Conservation (phyloP, 129 eudicot species). For the Smallanthus sonchifolius region DNA sequence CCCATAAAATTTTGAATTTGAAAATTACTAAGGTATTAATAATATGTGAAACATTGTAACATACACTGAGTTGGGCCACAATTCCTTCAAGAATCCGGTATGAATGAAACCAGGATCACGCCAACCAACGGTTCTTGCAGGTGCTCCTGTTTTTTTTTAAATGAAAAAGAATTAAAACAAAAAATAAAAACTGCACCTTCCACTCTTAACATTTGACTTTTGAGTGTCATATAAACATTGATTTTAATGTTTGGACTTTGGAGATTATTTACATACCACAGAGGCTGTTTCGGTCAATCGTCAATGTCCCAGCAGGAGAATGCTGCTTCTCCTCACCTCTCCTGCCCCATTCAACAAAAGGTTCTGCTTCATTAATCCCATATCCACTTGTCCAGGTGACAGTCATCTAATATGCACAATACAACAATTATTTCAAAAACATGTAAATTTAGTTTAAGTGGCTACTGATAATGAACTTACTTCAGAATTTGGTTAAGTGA, state of each 20-base stretch:
- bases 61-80: constrained; percentile 71
- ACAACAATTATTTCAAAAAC: not conserved
- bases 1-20: not conserved
- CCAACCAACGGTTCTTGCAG: constrained; percentile 86
- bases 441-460: not conserved
- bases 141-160: constrained; percentile 51
- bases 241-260: not conserved
- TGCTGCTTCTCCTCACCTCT: constrained; percentile 39
- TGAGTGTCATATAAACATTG: constrained; percentile 9
- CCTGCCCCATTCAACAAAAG: constrained; percentile 73
- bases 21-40: not conserved
- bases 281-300: constrained; percentile 57
- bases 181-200: not conserved
- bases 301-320: constrained; percentile 64
- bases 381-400: constrained; percentile 95
- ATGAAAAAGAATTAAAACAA: not conserved
- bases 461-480: constrained; percentile 41
- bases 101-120: constrained; percentile 85
- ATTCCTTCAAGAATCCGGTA: constrained; percentile 58
- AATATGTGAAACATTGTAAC: constrained; percentile 9
- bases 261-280: constrained; percentile 50
- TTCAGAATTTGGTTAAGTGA: constrained; percentile 31
- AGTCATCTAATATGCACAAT: constrained; percentile 51
- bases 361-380: constrained; percentile 55
- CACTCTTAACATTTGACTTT: constrained; percentile 3